These are phyloP conservation scores for Boletus rufocinnamomeus DNA, from an alignment of 768 basidiomycete genomes.

Conservation along the genomic window DNA sequence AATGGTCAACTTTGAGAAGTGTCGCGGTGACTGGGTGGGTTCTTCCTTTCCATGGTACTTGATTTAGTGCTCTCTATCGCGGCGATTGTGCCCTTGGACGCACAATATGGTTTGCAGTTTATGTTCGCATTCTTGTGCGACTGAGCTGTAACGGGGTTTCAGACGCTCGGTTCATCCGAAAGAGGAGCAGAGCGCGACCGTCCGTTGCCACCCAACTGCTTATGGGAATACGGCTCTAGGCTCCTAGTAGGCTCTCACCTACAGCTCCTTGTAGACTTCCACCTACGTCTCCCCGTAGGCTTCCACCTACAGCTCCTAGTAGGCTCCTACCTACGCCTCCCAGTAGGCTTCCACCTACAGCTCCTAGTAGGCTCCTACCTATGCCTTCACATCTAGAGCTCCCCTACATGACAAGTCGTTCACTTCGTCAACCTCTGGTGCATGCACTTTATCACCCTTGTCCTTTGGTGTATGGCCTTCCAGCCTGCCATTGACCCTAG, in stretches of 20 bases:
- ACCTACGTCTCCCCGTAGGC: too few relatives aligned
- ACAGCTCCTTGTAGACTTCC: too few relatives aligned
- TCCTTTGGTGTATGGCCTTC: background rate
- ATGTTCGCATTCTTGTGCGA: rapidly evolving
- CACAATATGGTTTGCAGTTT: constrained; percentile 8
- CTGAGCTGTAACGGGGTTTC: background rate
- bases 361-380: too few relatives aligned
- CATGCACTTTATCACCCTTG: background rate
- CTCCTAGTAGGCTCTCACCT: too few relatives aligned
- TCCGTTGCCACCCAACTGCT: background rate
- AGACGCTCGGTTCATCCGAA: background rate
- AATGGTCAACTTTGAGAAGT: constrained; percentile 29
- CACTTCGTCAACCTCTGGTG: constrained; percentile 10
- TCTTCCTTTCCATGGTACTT: background rate
- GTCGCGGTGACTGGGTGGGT: constrained; percentile 33
- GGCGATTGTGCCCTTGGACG: constrained; percentile 16
- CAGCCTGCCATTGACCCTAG: background rate
- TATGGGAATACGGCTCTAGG: background rate
- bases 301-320: too few relatives aligned
- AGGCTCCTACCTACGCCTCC: too few relatives aligned
- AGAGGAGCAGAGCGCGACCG: too few relatives aligned
- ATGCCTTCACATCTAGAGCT: background rate
- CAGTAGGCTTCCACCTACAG: too few relatives aligned
- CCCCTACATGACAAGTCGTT: background rate
- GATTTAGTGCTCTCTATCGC: constrained; percentile 25